phyloP scores from a whole-genome alignment of 2,329 filamentous ascomycete species.

The Cytospora piceicola region DNA sequence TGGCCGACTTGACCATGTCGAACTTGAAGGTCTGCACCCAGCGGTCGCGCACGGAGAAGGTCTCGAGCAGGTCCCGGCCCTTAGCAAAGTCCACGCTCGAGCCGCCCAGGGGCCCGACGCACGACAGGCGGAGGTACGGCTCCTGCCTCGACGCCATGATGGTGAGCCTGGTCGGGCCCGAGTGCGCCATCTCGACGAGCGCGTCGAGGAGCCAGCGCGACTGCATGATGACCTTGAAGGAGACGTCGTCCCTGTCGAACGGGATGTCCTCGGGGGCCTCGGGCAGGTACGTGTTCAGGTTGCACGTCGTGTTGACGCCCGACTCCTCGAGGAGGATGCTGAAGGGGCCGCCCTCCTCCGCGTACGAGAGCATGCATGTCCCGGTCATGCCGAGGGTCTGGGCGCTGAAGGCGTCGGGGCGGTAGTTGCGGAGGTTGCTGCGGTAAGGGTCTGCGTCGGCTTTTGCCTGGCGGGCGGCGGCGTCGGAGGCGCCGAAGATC shows the following conservation, averaged over 20 bases:
- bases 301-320: slow-evolving; percentile 85
- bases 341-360: slow-evolving; percentile 74
- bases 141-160: slow-evolving; percentile 66
- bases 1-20: slow-evolving; percentile 79
- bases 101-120: slow-evolving; percentile 60
- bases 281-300: slow-evolving; percentile 84
- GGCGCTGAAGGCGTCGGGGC: slow-evolving; percentile 78
- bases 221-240: slow-evolving; percentile 95
- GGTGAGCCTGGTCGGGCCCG: slow-evolving; percentile 73
- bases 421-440: slow-evolving; percentile 64
- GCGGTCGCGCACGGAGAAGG: slow-evolving; percentile 65
- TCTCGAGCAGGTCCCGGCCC: slow-evolving; percentile 72
- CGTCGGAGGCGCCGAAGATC: slow-evolving; percentile 87
- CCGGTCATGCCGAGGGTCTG: slow-evolving; percentile 82
- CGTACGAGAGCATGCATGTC: slow-evolving; percentile 82
- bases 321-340: slow-evolving; percentile 85
- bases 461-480: slow-evolving; percentile 60
- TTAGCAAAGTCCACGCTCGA: slow-evolving; percentile 70
- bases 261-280: slow-evolving; percentile 81
- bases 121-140: slow-evolving; percentile 77
- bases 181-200: slow-evolving; percentile 69
- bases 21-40: slow-evolving; percentile 83
- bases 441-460: slow-evolving; percentile 63
- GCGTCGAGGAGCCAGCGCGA: slow-evolving; percentile 73
- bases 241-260: slow-evolving; percentile 77